Conservation (phyloP, 2,329 filamentous ascomycete genomes). For the Lasiodiplodia citricola region DNA sequence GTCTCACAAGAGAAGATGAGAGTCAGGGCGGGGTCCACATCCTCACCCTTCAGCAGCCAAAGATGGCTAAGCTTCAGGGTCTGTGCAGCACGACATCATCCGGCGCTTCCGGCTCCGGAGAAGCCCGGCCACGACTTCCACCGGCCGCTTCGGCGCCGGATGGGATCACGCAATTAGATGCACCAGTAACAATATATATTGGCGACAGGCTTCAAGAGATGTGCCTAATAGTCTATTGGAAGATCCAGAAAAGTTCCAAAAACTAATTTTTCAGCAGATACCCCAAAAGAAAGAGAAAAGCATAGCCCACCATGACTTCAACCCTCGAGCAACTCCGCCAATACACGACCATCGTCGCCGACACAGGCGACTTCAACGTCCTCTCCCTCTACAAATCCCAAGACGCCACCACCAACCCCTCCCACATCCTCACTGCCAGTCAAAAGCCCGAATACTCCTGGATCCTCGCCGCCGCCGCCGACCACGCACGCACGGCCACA, state of each 20-base stretch:
- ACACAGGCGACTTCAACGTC: slow-evolving; percentile 20
- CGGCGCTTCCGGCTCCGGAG: background rate
- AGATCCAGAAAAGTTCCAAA: background rate
- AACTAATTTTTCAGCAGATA: background rate
- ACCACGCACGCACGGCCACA: background rate
- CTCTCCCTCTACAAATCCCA: slow-evolving; percentile 10
- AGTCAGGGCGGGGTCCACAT: background rate
- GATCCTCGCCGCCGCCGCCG: background rate
- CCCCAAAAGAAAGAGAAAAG: background rate
- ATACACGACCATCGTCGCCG: slow-evolving; percentile 21
- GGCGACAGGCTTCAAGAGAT: background rate
- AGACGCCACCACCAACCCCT: slow-evolving; percentile 16
- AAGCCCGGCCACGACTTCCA: slow-evolving; percentile 2
- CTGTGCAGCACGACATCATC: background rate
- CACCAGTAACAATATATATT: background rate
- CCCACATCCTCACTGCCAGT: slow-evolving; percentile 12
- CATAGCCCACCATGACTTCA: background rate
- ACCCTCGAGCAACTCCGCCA: slow-evolving; percentile 14
- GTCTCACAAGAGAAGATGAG: background rate
- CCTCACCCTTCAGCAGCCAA: background rate
- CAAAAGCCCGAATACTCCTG: slow-evolving; percentile 2
- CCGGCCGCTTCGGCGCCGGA: slow-evolving; percentile 5
- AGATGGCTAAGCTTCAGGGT: background rate
- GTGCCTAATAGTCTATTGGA: background rate
- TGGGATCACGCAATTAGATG: slow-evolving; percentile 2